Base-by-base conservation (phyloP, 768 basidiomycete species). In the Termitomyces sp. region DNA sequence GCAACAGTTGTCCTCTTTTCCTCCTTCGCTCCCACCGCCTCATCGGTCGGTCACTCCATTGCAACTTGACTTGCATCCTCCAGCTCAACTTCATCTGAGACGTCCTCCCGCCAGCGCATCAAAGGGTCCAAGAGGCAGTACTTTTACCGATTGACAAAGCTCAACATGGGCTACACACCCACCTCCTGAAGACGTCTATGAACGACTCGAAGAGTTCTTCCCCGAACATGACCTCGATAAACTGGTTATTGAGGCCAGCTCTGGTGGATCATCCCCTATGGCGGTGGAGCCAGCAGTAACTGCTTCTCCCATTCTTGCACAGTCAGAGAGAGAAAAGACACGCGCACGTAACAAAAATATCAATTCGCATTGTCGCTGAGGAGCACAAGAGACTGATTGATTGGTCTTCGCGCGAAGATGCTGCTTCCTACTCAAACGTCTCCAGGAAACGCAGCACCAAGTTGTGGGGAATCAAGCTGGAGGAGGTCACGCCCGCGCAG, bases 201-300 rank as follows among this genome's bases (percentile, higher is more conserved):
- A 98, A 47, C 87, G 91, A 59, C 81, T 99, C 8, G 92, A 98
- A 66, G 87, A 90, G 63, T 98, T 93, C 79, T 99, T 99, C 82
- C 96, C 96, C 0, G 88, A 91, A 65, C 92, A 97, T 70, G 94
- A 98, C 69, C 85, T 98, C 53, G 97, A 98, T 73, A 91, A 94
- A 70, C 95, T 95, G 2, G 89, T 98, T 65, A 91, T 98, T 58
- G 96, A 98, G 67, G 86, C 89, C 36, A 83, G 81, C 45, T 90
- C 87, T 4, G 89, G 92, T 11, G 89, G 89, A 45, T 87, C 88
- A 4, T 92, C 91, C 3, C 91, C 93, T 1, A 90, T 87, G 2
- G 72, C 82, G 29, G 77, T 77, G 8, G 90, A 92, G 37, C 77
- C 81, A 9, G 71, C 73, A 0, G 76, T 77, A 5, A 76, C 77